Evolutionary conservation across 768 basidiomycete genomes (phyloP), one percentile per base, ranked within the genome.

Genomic region (Bullera alba): DNA sequence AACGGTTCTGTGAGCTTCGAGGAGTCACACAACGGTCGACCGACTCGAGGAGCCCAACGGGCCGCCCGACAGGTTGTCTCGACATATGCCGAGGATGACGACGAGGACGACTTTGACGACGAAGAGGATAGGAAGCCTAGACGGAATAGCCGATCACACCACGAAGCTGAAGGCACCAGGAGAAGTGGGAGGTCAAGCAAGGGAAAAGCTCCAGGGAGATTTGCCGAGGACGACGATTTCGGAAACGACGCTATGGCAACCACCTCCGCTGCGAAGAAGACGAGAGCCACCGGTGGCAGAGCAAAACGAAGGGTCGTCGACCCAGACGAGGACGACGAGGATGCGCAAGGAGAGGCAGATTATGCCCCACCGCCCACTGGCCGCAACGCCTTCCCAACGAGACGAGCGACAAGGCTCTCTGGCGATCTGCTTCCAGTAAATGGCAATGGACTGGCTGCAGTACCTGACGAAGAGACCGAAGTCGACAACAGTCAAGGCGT

Each of bases 321-420:
- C 19, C 30, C 23, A 15, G 41, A 50, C 30, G 41, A 43, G 29
- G 42, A 44, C 39, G 49, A 50, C 15, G 49, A 34, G 14, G 48
- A 49, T 28, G 48, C 22, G 4, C 23, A 56, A 22, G 58, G 45
- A 30, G 56, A 53, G 5, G 54, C 47, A 12, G 56, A 57, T 50
- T 48, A 57, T 30, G 55, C 21, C 19, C 42, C 34, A 34, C 41
- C 36, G 41, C 50, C 59, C 4, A 52, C n/a, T n/a, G n/a, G 51
- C 15, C 26, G 65, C 35, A 57, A 56, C 10, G 25, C 57, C 14
- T 63, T 67, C 46, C 65, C 65, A 7, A 19, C 58, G 3, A 30
- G 64, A 41, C 16, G 28, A n/a, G 50, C 58, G 0, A 30, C 54
- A 17, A 48, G 23, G 36, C 15, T 50, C 50, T 21, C 25, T 50